Conservation (phyloP, 805 yeast genomes). For the Saitoella complicata region DNA sequence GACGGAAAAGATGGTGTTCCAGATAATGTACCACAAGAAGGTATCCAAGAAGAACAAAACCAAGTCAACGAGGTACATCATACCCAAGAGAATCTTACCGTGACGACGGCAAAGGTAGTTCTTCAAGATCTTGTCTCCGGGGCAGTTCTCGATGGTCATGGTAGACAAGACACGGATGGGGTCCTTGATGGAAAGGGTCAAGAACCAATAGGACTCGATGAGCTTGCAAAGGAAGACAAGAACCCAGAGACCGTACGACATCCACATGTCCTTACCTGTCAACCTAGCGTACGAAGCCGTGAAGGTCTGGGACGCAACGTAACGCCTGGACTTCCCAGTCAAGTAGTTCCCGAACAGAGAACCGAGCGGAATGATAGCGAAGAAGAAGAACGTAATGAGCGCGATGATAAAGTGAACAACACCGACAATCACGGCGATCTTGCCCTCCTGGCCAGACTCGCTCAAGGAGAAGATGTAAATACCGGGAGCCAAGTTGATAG, state of each 20-base stretch:
- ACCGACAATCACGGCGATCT: slow-evolving; percentile 59
- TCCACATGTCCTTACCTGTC: slow-evolving; percentile 83
- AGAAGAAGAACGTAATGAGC: slow-evolving; percentile 65
- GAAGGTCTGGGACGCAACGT: slow-evolving; percentile 86
- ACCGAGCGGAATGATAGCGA: slow-evolving; percentile 90
- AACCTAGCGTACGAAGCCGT: slow-evolving; percentile 80
- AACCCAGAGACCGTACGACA: slow-evolving; percentile 85
- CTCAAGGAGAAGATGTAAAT: slow-evolving; percentile 64
- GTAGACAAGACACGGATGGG: slow-evolving; percentile 81
- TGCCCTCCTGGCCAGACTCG: slow-evolving; percentile 47
- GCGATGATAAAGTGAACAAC: slow-evolving; percentile 84
- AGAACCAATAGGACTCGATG: slow-evolving; percentile 80
- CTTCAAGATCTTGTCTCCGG: slow-evolving; percentile 87
- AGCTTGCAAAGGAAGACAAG: slow-evolving; percentile 79
- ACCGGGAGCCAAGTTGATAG: slow-evolving; percentile 67
- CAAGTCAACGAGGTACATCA: slow-evolving; percentile 87
- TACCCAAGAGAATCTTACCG: slow-evolving; percentile 74
- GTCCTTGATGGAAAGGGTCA: slow-evolving; percentile 79
- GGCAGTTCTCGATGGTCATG: slow-evolving; percentile 71
- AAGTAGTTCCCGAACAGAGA: slow-evolving; percentile 87
- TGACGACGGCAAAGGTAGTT: slow-evolving; percentile 63
- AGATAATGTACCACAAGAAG: slow-evolving; percentile 94
- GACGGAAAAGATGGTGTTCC: slow-evolving; percentile 87
- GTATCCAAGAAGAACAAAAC: slow-evolving; percentile 96
- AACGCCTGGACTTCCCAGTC: slow-evolving; percentile 72